phyloP scores from a whole-genome alignment of 2,329 filamentous ascomycete genomes.

The Aspergillus persii region DNA sequence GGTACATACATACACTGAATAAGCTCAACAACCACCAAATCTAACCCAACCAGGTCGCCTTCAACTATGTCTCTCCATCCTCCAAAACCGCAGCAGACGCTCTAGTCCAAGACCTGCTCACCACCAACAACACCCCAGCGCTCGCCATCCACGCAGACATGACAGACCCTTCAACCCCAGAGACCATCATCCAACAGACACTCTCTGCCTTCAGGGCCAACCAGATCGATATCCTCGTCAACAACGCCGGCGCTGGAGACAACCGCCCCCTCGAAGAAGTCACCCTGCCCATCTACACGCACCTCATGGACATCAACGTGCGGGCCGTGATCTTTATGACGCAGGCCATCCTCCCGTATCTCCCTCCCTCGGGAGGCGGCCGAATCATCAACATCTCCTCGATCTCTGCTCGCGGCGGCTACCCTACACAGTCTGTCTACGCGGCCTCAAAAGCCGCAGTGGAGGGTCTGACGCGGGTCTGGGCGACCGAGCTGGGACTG shows the following conservation, averaged over 20 bases:
- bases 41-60: constrained; percentile 10
- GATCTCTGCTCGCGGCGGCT: constrained; percentile 17
- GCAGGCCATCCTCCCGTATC: constrained; percentile 15
- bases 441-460: constrained; percentile 62
- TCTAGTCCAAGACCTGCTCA: constrained; percentile 7
- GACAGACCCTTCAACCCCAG: constrained; percentile 6
- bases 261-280: constrained; percentile 18
- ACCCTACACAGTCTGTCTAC: constrained; percentile 52
- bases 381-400: constrained; percentile 23
- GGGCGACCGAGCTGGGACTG: constrained; percentile 42
- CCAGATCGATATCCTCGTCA: constrained; percentile 21
- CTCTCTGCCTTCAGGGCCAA: constrained; percentile 9
- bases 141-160: constrained; percentile 18
- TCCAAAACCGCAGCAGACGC: constrained; percentile 10
- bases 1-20: not conserved
- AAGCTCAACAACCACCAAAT: not conserved
- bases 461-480: constrained; percentile 62
- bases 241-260: constrained; percentile 26
- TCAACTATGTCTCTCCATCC: constrained; percentile 17
- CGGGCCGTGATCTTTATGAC: constrained; percentile 23
- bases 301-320: constrained; percentile 18
- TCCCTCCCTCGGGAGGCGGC: constrained; percentile 2
- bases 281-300: constrained; percentile 16
- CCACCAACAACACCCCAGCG: constrained; percentile 1
- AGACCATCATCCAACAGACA: constrained; percentile 8